Evolutionary conservation across 441 rosid species (phyloP), one percentile per base, ranked within the genome.

Genomic region (Adansonia gregorii): DNA sequence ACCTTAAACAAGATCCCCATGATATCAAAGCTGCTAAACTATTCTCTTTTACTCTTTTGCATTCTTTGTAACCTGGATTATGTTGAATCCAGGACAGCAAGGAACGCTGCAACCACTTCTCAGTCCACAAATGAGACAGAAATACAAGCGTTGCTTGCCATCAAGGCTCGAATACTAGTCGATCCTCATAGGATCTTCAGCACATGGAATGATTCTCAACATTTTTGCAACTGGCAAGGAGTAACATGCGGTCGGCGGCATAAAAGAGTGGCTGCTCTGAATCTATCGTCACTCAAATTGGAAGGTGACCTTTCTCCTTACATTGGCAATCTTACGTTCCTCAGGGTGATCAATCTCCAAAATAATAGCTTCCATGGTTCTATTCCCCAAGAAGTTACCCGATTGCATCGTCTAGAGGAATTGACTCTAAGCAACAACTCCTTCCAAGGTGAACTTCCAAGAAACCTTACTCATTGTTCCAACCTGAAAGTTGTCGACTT

Each of bases 151-250:
- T 27, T 68, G 55, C 55, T 59, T 39, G 66, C 67, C 54, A 11
- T 73, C 41, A 41, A 8, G 43, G 43, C 54, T 0, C 10, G 49
- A 61, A 74, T 74, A 59, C 8, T 0, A 6, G 41, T 43, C 1
- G 67, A 59, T 43, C 76, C 67, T 27, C 15, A n/a, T 14, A 1
- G 61, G 43, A 63, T 71, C 14, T 15, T 52, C 24, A 71, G 9
- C 45, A 12, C 75, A 8, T 71, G 75, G 75, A 71, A 71, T 39
- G 43, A 7, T 14, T 71, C 75, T 52, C 9, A 27, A 15, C 75
- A 71, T 55, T 71, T 71, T 24, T 71, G 75, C 75, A 71, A 11
- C 10, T 71, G 75, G 75, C 19, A 2, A 71, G 75, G 75, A 14
- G 75, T 71, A 24, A 71, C 75, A 12, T 71, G 73, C 41, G 17